These are phyloP conservation scores for Osmanthus fragrans DNA, from an alignment of 257 asterid species.

Conservation along the genomic window DNA sequence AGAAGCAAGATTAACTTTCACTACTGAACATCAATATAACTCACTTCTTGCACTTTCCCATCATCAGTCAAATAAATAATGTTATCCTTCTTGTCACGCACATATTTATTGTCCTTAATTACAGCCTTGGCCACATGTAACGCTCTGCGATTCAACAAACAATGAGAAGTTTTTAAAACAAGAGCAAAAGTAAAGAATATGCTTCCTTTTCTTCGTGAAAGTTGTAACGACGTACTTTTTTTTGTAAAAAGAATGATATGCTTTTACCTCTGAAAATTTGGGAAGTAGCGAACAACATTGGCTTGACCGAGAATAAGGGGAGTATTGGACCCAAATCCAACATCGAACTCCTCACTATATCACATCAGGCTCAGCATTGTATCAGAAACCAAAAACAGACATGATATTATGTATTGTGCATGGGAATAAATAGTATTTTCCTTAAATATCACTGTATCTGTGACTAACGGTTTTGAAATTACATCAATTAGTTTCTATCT, in stretches of 20 bases:
- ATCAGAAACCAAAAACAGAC: constrained; percentile 26
- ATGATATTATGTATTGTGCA: constrained; percentile 1
- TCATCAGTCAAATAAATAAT: constrained; percentile 68
- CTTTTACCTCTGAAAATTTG: constrained; percentile 71
- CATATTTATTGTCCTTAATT: constrained; percentile 74
- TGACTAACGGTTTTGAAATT: not conserved
- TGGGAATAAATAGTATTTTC: not conserved
- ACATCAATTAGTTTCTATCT: not conserved
- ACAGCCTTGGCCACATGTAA: constrained; percentile 71
- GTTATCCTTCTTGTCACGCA: constrained; percentile 63
- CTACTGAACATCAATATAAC: constrained; percentile 27
- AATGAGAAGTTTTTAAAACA: constrained; percentile 24
- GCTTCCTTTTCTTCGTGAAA: not conserved
- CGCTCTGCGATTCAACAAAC: constrained; percentile 53
- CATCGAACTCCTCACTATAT: constrained; percentile 75
- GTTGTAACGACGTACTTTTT: constrained; percentile 7
- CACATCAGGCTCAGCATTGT: constrained; percentile 22
- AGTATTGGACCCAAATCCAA: constrained; percentile 94
- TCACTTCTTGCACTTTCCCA: constrained; percentile 77
- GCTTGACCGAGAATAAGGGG: constrained; percentile 91
- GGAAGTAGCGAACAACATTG: constrained; percentile 77
- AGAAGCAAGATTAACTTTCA: constrained; percentile 12
- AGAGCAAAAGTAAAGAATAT: constrained; percentile 4
- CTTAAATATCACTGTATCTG: not conserved
- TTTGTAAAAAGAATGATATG: constrained; percentile 10